Percentiles rank a stretch among this genome's conserved stretches.
Conservation (phyloP, 2,329 filamentous ascomycete genomes). For the Periconia macrospinosa region DNA sequence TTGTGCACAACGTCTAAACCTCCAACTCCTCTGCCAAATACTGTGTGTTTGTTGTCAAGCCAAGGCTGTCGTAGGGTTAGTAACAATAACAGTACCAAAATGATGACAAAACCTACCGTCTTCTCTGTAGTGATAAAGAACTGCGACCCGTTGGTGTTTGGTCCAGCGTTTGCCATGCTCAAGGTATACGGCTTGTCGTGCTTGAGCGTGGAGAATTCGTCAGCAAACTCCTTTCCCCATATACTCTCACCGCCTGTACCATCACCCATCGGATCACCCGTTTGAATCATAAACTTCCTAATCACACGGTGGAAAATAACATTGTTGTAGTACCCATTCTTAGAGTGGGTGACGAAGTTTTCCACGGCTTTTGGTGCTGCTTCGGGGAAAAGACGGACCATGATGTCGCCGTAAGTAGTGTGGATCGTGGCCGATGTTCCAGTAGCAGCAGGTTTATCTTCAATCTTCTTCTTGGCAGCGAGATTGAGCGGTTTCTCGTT, state of each 20-base stretch:
- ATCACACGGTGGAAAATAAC: slow-evolving; percentile 98
- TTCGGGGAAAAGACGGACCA: slow-evolving; percentile 88
- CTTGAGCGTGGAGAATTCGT: slow-evolving; percentile 87
- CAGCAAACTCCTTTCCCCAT: slow-evolving; percentile 89
- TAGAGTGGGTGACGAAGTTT: slow-evolving; percentile 92
- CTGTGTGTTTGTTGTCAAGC: slow-evolving; percentile 94
- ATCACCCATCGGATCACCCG: slow-evolving; percentile 82
- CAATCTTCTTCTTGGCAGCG: slow-evolving; percentile 51
- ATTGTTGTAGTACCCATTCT: slow-evolving; percentile 93
- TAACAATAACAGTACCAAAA: background rate
- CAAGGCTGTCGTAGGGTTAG: slow-evolving; percentile 62
- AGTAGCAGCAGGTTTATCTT: slow-evolving; percentile 67
- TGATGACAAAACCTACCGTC: slow-evolving; percentile 62
- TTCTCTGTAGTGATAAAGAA: slow-evolving; percentile 99
- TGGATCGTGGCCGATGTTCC: slow-evolving; percentile 84
- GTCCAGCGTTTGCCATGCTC: slow-evolving; percentile 96
- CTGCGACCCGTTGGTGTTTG: slow-evolving; percentile 92
- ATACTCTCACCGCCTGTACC: slow-evolving; percentile 90
- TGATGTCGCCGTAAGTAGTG: slow-evolving; percentile 91
- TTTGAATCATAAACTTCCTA: slow-evolving; percentile 97
- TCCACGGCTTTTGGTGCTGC: slow-evolving; percentile 93
- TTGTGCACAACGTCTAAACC: slow-evolving; percentile 93
- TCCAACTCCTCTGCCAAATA: slow-evolving; percentile 88
- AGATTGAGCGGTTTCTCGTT: slow-evolving; percentile 85
- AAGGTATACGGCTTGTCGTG: slow-evolving; percentile 97